Evolutionary conservation across 192 early-diverging fungal genomes (phyloP).

Genomic region (Coemansia reversa): DNA sequence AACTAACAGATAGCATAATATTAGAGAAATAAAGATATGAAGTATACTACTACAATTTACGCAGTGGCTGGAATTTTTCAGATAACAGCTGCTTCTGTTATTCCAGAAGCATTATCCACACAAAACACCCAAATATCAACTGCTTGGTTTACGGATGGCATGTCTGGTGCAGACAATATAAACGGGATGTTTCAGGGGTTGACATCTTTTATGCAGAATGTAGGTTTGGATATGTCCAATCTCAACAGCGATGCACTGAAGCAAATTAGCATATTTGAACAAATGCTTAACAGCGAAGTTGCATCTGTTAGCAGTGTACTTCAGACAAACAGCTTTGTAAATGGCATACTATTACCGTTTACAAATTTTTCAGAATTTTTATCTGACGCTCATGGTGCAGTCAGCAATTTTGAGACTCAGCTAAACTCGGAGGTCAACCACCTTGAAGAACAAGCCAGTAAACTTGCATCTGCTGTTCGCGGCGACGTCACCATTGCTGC

Average conservation of each 20-base stretch:
- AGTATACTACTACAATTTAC: neutral
- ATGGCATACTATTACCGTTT: constrained; percentile 22
- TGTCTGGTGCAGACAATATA: neutral
- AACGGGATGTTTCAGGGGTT: constrained; percentile 6
- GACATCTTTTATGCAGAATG: constrained; percentile 3
- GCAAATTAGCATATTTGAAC: constrained; percentile 1
- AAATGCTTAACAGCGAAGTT: constrained; percentile 8
- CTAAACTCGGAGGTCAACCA: constrained; percentile 19
- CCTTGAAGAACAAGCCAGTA: constrained; percentile 6
- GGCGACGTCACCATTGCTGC: constrained; percentile 14
- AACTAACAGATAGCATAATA: no score
- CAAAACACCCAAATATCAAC: neutral
- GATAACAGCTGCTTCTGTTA: neutral
- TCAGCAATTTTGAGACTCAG: constrained; percentile 15
- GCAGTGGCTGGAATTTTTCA: neutral
- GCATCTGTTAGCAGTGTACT: constrained; percentile 6
- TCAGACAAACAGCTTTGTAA: constrained; percentile 24
- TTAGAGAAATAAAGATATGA: constrained; percentile 1
- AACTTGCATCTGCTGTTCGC: constrained; percentile 14
- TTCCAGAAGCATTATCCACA: neutral
- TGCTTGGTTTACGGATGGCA: constrained; percentile 3
- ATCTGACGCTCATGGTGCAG: constrained; percentile 12
- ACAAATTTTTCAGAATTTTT: constrained; percentile 32
- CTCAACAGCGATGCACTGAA: constrained; percentile 13
- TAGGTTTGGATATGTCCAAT: constrained; percentile 2